These are phyloP conservation scores for Orbilia ellipsospora DNA, from an alignment of 2,329 filamentous ascomycete species.

Conservation along the genomic window DNA sequence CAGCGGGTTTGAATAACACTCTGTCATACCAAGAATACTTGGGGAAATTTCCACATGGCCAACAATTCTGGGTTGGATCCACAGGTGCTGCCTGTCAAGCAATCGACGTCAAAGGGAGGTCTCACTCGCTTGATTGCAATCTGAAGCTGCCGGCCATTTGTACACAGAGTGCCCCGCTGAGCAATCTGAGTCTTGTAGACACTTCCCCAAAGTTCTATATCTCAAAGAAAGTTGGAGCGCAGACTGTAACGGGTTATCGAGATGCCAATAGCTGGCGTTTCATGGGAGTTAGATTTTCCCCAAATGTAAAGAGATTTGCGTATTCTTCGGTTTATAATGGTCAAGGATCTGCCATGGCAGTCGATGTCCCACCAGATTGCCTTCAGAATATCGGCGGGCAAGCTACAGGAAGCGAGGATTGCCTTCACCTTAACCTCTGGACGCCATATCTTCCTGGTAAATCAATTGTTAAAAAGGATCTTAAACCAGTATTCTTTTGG, in stretches of 20 bases:
- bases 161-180: slow-evolving; percentile 65
- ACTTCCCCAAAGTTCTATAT: slow-evolving; percentile 62
- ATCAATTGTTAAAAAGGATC: slow-evolving; percentile 56
- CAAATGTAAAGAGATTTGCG: slow-evolving; percentile 64
- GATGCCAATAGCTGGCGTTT: slow-evolving; percentile 68
- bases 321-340: slow-evolving; percentile 64
- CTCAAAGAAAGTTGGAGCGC: slow-evolving; percentile 62
- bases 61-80: slow-evolving; percentile 37
- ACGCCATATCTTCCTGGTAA: slow-evolving; percentile 32
- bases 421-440: slow-evolving; percentile 66
- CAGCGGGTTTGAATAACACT: slow-evolving; percentile 30
- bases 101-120: slow-evolving; percentile 59
- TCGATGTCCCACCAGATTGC: slow-evolving; percentile 63
- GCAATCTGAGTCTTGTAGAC: slow-evolving; percentile 61
- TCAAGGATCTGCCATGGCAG: slow-evolving; percentile 61
- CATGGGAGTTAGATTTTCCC: slow-evolving; percentile 66
- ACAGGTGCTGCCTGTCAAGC: slow-evolving; percentile 39
- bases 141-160: slow-evolving; percentile 62
- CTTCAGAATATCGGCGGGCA: slow-evolving; percentile 61
- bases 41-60: slow-evolving; percentile 15
- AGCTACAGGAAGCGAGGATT: slow-evolving; percentile 65
- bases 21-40: slow-evolving; percentile 41
- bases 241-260: slow-evolving; percentile 62
- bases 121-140: slow-evolving; percentile 54
- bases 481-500: slow-evolving; percentile 66